These are phyloP conservation scores for Aegilops longissima DNA, from an alignment of 176 grass and related monocot species.

Conservation along the genomic window DNA sequence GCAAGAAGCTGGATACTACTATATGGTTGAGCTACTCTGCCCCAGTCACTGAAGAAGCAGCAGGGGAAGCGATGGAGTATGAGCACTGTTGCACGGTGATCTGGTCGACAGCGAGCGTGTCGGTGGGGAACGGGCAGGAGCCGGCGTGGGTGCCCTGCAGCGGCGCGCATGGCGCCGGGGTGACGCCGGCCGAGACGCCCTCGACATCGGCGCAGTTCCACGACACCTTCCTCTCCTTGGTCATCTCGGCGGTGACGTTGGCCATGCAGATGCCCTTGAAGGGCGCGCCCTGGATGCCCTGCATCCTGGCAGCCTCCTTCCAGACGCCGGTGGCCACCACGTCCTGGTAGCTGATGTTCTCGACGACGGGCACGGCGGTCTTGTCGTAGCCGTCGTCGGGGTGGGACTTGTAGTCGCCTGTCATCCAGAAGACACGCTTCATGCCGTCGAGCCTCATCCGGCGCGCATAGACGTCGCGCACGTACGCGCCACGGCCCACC, in stretches of 20 bases:
- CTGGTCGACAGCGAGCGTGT: conserved; percentile 54
- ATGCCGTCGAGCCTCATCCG: too few species aligned
- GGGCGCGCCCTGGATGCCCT: neutral
- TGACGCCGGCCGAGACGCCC: conserved; percentile 60
- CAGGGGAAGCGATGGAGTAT: conserved; percentile 12
- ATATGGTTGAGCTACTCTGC: too few species aligned
- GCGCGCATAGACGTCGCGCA: too few species aligned
- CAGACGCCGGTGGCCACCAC: too few species aligned
- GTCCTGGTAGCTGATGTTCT: too few species aligned
- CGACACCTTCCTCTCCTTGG: conserved; percentile 59
- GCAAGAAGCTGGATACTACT: too few species aligned
- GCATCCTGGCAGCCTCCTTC: too few species aligned
- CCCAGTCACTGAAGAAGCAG: too few species aligned
- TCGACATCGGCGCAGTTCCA: conserved; percentile 77
- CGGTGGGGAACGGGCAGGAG: conserved; percentile 62
- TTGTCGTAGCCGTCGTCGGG: too few species aligned
- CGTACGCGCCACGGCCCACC: conserved; percentile 49
- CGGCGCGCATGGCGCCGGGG: conserved; percentile 55
- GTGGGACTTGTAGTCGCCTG: conserved; percentile 57
- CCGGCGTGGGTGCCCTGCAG: conserved; percentile 44
- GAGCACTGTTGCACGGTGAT: conserved; percentile 59
- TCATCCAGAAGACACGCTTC: conserved; percentile 91
- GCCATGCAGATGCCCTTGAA: conserved; percentile 85
- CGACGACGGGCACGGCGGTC: too few species aligned
- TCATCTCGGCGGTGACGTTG: conserved; percentile 56